Evolutionary conservation across 176 grass and related monocot genomes (phyloP).

Genomic region (Melocanna baccifera): DNA sequence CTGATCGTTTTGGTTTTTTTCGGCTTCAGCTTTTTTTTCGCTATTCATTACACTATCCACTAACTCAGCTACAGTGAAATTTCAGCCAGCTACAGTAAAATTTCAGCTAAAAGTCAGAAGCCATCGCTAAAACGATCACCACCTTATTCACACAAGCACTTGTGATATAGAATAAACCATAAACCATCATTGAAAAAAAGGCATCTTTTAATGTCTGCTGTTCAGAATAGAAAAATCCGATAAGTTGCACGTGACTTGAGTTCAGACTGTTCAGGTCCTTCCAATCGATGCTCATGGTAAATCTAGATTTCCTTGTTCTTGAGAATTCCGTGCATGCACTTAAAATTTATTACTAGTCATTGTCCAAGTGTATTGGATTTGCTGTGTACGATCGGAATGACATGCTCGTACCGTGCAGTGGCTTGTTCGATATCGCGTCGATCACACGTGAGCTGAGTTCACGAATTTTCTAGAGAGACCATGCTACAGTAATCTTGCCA

Average conservation of each 20-base stretch:
- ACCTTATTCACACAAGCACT: too few species aligned
- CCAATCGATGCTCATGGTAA: not conserved
- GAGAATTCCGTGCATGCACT: not conserved
- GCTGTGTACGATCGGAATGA: not conserved
- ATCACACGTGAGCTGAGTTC: constrained; percentile 4
- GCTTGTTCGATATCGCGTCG: not conserved
- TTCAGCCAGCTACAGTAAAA: too few species aligned
- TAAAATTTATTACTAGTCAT: not conserved
- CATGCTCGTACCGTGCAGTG: not conserved
- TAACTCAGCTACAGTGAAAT: too few species aligned
- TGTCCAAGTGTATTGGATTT: not conserved
- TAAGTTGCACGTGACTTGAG: not conserved
- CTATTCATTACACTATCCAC: too few species aligned
- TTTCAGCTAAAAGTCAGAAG: too few species aligned
- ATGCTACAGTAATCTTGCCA: not conserved
- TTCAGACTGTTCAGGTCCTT: not conserved
- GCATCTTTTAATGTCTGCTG: too few species aligned
- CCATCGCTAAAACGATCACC: too few species aligned
- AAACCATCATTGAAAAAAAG: too few species aligned
- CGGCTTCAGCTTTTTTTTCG: too few species aligned
- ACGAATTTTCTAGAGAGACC: not conserved
- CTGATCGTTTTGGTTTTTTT: too few species aligned
- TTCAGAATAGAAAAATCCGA: not conserved
- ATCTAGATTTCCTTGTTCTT: not conserved
- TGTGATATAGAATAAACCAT: too few species aligned